Base-by-base conservation (phyloP, 768 basidiomycete genomes). In the Guyanaporus albipodus region DNA sequence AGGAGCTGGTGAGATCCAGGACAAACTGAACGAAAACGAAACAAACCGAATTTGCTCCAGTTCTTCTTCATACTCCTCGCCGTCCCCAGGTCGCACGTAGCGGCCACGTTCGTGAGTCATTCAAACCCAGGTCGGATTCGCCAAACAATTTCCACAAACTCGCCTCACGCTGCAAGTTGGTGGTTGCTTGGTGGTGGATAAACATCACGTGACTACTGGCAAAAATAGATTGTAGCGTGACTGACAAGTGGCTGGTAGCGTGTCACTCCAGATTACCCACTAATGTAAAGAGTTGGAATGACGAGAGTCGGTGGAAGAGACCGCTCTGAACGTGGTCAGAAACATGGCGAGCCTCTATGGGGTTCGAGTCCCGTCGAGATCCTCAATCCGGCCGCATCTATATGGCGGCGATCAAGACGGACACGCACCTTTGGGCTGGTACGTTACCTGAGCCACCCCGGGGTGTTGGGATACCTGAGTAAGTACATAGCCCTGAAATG, bases 31-130 rank as follows among this genome's bases (percentile, higher is more conserved):
- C 18, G 24, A 35, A 34, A 34, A 42, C 7, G 23, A 24, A 10
- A 51, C 70, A 43, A 50, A 84, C 84, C 80, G 73, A 46, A 85
- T 83, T 55, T 78, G 72, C 59, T 83, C 83, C 42, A 83, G 72
- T 58, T 84, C 84, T 53, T 85, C 82, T 59, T 80, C 78, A 27
- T 80, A 73, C 59, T 73, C 75, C 56, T 72, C 73, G 33, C 56
- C 52, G 18, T 54, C 52, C 11, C 38, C 49, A 19, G 53, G 57
- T 53, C 55, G 60, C 40, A 54, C 41, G 42, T 64, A 68, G 26
- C 42, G 63, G 28, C 50, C 47, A 26, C 53, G 49, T 45, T 49
- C 49, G 31, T 34, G 56, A 38, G 57, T 44, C 66, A 66, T 66
- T 37, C 37, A 42, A 38, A 40, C 40, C 15, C 19, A n/a, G n/a